A percentile compares a stretch with the other conserved stretches of the same genome.
Evolutionary conservation across 148 eudicot genomes (phyloP).

Genomic region (Amaranthus hypochondriacus): DNA sequence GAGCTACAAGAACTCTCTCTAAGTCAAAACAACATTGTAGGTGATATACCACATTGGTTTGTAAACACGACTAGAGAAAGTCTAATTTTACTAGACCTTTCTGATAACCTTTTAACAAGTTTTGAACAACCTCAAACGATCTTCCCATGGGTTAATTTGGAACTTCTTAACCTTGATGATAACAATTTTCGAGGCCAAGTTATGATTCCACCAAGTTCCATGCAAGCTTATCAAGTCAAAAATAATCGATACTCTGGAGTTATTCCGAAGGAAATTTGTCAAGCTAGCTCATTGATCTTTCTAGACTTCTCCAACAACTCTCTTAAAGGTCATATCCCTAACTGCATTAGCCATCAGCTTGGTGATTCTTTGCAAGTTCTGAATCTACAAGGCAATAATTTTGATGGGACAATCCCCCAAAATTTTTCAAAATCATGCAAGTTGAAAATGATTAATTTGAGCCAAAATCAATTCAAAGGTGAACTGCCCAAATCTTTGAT

Average conservation of each 20-base stretch:
- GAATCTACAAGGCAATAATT: slow-evolving; percentile 17
- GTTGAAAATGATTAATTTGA: slow-evolving; percentile 19
- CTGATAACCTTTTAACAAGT: slow-evolving; percentile 9
- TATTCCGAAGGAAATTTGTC: slow-evolving; percentile 17
- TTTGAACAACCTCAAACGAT: neutral
- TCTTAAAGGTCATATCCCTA: slow-evolving; percentile 27
- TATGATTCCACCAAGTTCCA: slow-evolving; percentile 24
- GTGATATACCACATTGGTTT: slow-evolving; percentile 26
- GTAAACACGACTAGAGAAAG: slow-evolving; percentile 16
- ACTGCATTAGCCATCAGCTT: slow-evolving; percentile 22
- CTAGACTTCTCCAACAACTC: slow-evolving; percentile 30
- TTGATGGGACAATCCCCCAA: slow-evolving; percentile 15
- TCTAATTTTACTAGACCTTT: neutral
- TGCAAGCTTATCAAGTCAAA: neutral
- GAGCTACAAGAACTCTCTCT: neutral
- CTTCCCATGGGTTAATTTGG: slow-evolving; percentile 14
- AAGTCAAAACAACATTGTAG: neutral
- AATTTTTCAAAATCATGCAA: neutral
- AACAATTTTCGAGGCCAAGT: slow-evolving; percentile 18
- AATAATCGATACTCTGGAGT: slow-evolving; percentile 17
- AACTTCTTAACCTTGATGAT: neutral
- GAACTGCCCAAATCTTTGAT: slow-evolving; percentile 20
- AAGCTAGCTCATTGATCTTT: neutral
- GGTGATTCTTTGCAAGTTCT: slow-evolving; percentile 14
- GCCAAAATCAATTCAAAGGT: slow-evolving; percentile 20